A percentile compares a stretch with the other conserved stretches of the same genome.
Evolutionary conservation across 352 stramenopile genomes (phyloP).

Genomic region (Pythium insidiosum): DNA sequence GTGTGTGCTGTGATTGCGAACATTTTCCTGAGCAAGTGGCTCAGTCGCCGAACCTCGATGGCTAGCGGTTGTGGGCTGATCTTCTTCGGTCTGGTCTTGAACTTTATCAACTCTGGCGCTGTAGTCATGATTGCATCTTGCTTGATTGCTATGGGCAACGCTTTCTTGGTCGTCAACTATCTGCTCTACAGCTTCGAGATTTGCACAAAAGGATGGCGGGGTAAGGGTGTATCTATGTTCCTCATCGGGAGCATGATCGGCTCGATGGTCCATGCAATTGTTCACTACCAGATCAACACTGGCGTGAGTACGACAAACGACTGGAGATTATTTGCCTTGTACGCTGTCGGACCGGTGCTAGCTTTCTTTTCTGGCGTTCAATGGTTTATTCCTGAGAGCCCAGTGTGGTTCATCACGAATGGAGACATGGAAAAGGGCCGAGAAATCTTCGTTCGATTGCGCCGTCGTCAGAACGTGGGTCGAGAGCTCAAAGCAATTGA

Average conservation of each 20-base stretch:
- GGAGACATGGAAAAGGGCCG: conserved; percentile 43
- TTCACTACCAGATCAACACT: conserved; percentile 48
- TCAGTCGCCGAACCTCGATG: conserved; percentile 59
- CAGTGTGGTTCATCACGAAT: conserved; percentile 48
- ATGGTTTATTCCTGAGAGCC: conserved; percentile 73
- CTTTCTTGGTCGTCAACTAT: conserved; percentile 70
- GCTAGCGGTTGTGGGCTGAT: conserved; percentile 43
- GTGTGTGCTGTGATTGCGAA: conserved; percentile 42
- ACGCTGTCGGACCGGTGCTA: conserved; percentile 51
- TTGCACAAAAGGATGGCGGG: conserved; percentile 80
- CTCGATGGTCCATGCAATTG: conserved; percentile 48
- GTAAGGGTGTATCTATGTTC: conserved; percentile 79
- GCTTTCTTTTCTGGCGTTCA: conserved; percentile 41
- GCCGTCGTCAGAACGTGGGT: conserved; percentile 61
- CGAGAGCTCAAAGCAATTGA: conserved; percentile 49
- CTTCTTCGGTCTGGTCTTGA: conserved; percentile 35
- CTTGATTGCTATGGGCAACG: conserved; percentile 42
- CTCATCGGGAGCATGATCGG: conserved; percentile 65
- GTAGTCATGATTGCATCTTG: conserved; percentile 45
- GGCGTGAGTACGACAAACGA: conserved; percentile 19
- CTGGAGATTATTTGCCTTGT: conserved; percentile 58
- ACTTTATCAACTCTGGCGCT: conserved; percentile 46
- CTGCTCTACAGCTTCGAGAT: conserved; percentile 82
- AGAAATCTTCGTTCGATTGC: conserved; percentile 43
- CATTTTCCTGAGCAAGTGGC: conserved; percentile 41